Evolutionary conservation across 768 basidiomycete genomes (phyloP), one percentile per base, ranked within the genome.

Genomic region (Trametes meyenii): DNA sequence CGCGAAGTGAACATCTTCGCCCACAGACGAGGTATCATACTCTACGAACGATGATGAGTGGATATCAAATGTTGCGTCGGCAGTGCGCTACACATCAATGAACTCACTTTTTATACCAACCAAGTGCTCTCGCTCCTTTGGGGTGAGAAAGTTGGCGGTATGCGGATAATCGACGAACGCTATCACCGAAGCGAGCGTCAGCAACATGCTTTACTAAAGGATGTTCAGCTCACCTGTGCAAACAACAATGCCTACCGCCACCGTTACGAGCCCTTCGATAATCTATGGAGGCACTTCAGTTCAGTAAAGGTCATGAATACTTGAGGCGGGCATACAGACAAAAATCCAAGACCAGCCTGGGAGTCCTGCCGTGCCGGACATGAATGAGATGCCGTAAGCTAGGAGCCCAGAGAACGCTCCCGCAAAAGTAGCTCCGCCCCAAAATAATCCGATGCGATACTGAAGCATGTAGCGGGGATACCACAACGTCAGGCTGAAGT

Each of bases 1-100:
- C 36, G 81, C 78, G 66, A 87, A 85, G 50, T 79, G 76, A 55
- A 90, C 88, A 55, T 85, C 86, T 70, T 86, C 87, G 5, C 82
- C 79, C 0, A 83, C 81, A 29, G 79, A 82, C 0, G 82, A 82
- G 60, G 82, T 83, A 66, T 82, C 79, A 59, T 80, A 85, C 67
- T 83, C 85, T 85, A 51, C n/a, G n/a, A 16, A 5, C n/a, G n/a
- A n/a, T n/a, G n/a, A n/a, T n/a, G 50, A 44, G 26, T 13, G n/a
- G 45, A n/a, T n/a, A n/a, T n/a, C n/a, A n/a, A n/a, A n/a, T 8
- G 12, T 23, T 12, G 12, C 14, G 50, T 7, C 2, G 8, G 14
- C n/a, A n/a, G n/a, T n/a, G n/a, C n/a, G n/a, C n/a, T n/a, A 45
- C 12, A 1, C n/a, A n/a, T 23, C 16, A 3, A 59, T 79, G 26